Base-by-base conservation (phyloP, 2,329 filamentous ascomycete species). In the Sarocladium oryzae region DNA sequence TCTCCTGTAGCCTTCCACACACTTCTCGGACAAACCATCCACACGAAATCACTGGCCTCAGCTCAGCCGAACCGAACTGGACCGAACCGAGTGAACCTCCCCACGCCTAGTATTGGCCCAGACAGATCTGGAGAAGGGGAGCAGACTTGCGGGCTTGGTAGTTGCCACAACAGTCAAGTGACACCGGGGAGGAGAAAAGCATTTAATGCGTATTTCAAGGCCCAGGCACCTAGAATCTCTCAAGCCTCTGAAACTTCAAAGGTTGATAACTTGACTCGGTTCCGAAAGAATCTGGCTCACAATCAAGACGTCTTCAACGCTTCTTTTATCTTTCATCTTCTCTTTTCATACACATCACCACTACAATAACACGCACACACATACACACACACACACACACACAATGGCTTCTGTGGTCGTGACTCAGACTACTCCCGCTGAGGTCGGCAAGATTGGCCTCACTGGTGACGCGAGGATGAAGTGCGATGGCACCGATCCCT, bases 401-500 rank as follows among this genome's bases (percentile, higher is more conserved):
- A 28, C 4, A 4, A 43, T 43, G 40, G 4, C 40, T 10, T 43
- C 40, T 11, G 37, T 23, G 3, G 37, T 23, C 11, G 36, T 43
- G 7, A 43, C 40, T 10, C 21, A 43, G 40, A 5, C 40, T 26
- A n/a, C 23, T 23, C 26, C 40, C 10, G 10, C 21, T 8, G 4
- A 43, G 11, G 40, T 43, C 11, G 40, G 40, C 21, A 43, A 43
- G 4, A 43, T 43, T 28, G 40, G 40, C 40, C 40, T 43, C 15
- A 43, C 40, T 28, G 40, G 40, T 8, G 40, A n/a, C n/a, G 40
- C 4, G 4, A 43, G 40, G 40, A 43, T 43, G 40, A 43, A 43
- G 40, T 43, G 40, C 23, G 40, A 43, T 43, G 40, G 40, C 23
- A 43, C 40, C 26, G 40, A 43, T 28, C 40, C 40, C 23, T 3